Evolutionary conservation across 306 rosid species (phyloP), one percentile per base, ranked within the genome.

Genomic region (Dryas octopetala): DNA sequence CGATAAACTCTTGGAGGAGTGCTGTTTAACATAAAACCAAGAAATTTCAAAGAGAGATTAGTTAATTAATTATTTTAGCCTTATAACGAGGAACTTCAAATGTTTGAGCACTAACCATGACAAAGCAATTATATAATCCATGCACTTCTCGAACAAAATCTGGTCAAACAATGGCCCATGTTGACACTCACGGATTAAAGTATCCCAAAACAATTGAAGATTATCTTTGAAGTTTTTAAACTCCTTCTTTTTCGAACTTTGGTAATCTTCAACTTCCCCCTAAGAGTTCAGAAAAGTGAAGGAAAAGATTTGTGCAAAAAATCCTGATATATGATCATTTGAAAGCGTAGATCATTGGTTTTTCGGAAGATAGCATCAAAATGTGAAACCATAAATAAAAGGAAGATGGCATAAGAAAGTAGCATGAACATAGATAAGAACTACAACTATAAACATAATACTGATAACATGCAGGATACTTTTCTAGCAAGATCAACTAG

Each of bases 1-100:
- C 98, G 98, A 80, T 90, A 95, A 82, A 91, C 89, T 86, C 98
- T 88, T 72, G 98, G 98, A 78, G 97, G 98, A 83, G 98, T 95
- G 86, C 98, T 95, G 86, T 67, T 61, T 74, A 73, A 74, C 64
- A 75, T 76, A 79, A 75, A 58, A 75, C 19, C 64, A 77, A 63
- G 45, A 50, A 57, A 67, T 13, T 53, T 72, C 47, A 70, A 40
- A 57, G 10, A 73, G 13, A 54, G 50, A 7, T 44, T 26, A 83
- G 85, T 77, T 62, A 74, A 13, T 44, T 72, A 17, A 41, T 67
- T 54, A 46, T 52, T 46, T 51, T 67, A 76, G 43, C 52, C 52
- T 73, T 66, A 46, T 53, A 69, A 48, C 59, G 19, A 78, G 44
- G 76, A 84, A 71, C 79, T 75, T 46, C 17, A 47, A 58, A 52